A percentile compares a stretch with the other conserved stretches of the same genome.
Conservation (phyloP, 352 stramenopile species). For the Phytophthora capsici region DNA sequence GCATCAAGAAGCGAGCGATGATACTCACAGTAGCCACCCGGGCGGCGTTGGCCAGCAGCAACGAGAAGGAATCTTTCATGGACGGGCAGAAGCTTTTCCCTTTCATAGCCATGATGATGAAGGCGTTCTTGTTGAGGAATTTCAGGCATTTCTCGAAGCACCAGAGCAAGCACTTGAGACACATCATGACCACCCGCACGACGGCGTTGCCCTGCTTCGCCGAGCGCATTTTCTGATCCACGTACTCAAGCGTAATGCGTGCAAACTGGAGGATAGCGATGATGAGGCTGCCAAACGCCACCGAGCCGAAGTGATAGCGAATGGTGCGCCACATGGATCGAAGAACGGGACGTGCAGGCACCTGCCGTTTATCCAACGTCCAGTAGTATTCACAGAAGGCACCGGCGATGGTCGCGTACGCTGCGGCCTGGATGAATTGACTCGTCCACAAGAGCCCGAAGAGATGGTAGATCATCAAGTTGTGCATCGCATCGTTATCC, state of each 20-base stretch:
- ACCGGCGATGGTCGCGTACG: slow-evolving; percentile 78
- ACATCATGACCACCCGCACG: slow-evolving; percentile 84
- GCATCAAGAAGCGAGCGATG: slow-evolving; percentile 84
- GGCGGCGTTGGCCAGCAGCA: slow-evolving; percentile 95
- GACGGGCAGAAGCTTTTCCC: slow-evolving; percentile 85
- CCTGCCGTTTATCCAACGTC: slow-evolving; percentile 77
- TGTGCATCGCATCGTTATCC: slow-evolving; percentile 76
- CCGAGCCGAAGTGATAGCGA: slow-evolving; percentile 82
- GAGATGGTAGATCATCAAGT: slow-evolving; percentile 85
- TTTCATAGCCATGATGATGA: slow-evolving; percentile 91
- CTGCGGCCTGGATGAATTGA: slow-evolving; percentile 84
- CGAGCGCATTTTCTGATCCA: slow-evolving; percentile 79
- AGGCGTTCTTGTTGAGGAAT: slow-evolving; percentile 92
- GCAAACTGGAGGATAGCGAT: slow-evolving; percentile 88
- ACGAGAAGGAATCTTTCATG: slow-evolving; percentile 95
- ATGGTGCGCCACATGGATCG: slow-evolving; percentile 71
- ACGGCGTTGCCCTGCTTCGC: slow-evolving; percentile 69
- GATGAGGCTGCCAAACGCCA: slow-evolving; percentile 89
- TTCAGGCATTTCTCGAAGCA: slow-evolving; percentile 92
- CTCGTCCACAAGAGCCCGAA: slow-evolving; percentile 88
- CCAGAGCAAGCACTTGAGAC: slow-evolving; percentile 88
- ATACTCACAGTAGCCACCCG: slow-evolving; percentile 89
- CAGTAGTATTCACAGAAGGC: slow-evolving; percentile 90
- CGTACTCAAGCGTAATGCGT: slow-evolving; percentile 75
- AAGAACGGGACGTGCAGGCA: slow-evolving; percentile 54